Evolutionary conservation across 169 alveolate species (phyloP), one percentile per base, ranked within the genome.

Genomic region (Cyclospora cayetanensis): DNA sequence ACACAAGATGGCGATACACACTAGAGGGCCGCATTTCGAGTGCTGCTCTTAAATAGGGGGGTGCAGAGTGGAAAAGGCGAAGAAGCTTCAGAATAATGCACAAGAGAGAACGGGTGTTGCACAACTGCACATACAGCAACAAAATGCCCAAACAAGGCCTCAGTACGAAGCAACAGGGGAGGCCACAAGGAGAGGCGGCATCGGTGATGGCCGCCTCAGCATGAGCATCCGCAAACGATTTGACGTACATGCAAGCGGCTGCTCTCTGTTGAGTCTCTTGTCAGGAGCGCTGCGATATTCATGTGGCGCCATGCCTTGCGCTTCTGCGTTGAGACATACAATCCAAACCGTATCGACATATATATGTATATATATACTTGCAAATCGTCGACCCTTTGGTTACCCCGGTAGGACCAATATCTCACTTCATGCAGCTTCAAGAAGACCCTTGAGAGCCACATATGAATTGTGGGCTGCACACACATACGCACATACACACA

Each of bases 281-380:
- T 18, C 74, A 60, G 74, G 3, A 25, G 37, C 63, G 63, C 63
- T 35, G 74, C 74, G 74, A 35, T 25, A 35, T 60, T 20, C 74
- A 60, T 60, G 74, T 60, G 74, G 2, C 27, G 74, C 74, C 74
- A 60, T 11, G 74, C 74, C 37, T 18, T 60, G 74, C 74, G 74
- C 5, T 29, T 60, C 74, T 60, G 74, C 1, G 27, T n/a, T 5
- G 31, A 60, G 35, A 60, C 35, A 60, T 12, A 35, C 37, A 60
- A 20, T 18, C 74, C 27, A 25, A 25, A 60, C 74, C 37, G 18
- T 22, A 60, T 1, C 34, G 7, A 60, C 72, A 60, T 15, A 2
- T 15, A 60, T n/a, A n/a, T n/a, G n/a, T n/a, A n/a, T n/a, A n/a
- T n/a, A n/a, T n/a, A n/a, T n/a, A n/a, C n/a, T n/a, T n/a, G n/a